Percentiles rank a stretch among this genome's conserved stretches.
phyloP scores from a whole-genome alignment of 495 filamentous ascomycete genomes.

The Niebla homalea region DNA sequence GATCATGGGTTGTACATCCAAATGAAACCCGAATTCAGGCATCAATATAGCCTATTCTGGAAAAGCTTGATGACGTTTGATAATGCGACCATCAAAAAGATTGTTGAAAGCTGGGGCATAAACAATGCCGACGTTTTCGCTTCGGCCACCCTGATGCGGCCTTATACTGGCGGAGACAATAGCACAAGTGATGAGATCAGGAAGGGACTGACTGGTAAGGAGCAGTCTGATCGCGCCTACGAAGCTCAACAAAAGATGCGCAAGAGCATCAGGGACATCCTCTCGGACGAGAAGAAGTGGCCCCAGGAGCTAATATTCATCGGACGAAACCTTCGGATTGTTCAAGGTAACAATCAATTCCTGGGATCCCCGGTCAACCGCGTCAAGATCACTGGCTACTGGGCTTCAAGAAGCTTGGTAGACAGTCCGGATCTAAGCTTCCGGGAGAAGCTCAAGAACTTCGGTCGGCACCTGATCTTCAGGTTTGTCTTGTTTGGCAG shows the following conservation, averaged over 20 bases:
- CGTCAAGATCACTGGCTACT: constrained; percentile 84
- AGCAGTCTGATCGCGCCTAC: constrained; percentile 48
- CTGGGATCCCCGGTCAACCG: constrained; percentile 89
- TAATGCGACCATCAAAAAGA: constrained; percentile 58
- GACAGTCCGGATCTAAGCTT: constrained; percentile 50
- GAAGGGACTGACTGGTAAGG: constrained; percentile 44
- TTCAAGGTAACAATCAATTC: constrained; percentile 69
- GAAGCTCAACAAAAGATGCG: constrained; percentile 78
- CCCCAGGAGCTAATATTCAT: constrained; percentile 91
- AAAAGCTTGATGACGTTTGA: constrained; percentile 87
- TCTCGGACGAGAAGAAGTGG: constrained; percentile 84
- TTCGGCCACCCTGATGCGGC: constrained; percentile 73
- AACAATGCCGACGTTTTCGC: constrained; percentile 83
- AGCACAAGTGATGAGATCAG: constrained; percentile 47
- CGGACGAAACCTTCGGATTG: constrained; percentile 87
- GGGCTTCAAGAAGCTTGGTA: constrained; percentile 69
- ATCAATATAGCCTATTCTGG: constrained; percentile 88
- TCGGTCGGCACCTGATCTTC: constrained; percentile 63
- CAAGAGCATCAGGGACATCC: constrained; percentile 67
- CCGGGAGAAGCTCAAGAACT: constrained; percentile 41
- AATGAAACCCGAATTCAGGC: constrained; percentile 71
- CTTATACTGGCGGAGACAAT: constrained; percentile 73
- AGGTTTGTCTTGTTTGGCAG: constrained; percentile 60
- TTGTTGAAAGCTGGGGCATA: constrained; percentile 73
- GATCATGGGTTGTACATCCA: constrained; percentile 93